Conservation (phyloP, 495 filamentous ascomycete species). For the Tuber brumale region DNA sequence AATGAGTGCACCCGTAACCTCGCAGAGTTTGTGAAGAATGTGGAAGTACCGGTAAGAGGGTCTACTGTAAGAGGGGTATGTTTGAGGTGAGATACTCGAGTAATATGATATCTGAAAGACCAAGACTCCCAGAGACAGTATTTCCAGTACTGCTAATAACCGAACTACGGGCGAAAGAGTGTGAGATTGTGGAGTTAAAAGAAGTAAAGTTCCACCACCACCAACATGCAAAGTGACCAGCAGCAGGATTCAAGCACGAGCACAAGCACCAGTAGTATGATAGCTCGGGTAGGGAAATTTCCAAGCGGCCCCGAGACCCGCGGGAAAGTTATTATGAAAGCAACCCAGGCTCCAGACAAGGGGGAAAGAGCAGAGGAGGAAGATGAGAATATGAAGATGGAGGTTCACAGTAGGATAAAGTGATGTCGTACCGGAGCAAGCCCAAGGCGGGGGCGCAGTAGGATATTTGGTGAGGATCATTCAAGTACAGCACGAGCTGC, state of each 20-base stretch:
- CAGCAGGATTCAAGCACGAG: not conserved
- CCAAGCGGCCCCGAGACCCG: not conserved
- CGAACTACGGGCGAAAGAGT: not conserved
- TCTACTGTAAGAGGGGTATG: not conserved
- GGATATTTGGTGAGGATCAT: not conserved
- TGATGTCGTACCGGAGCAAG: not conserved
- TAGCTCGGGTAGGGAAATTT: not conserved
- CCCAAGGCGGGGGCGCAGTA: not conserved
- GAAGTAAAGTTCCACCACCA: not conserved
- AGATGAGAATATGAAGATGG: not conserved
- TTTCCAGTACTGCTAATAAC: not conserved
- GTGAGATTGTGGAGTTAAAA: not conserved
- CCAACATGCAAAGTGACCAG: slow-evolving; percentile 1
- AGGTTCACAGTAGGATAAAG: not conserved
- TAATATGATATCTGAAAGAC: not conserved
- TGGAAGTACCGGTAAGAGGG: not conserved
- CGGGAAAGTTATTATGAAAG: slow-evolving; percentile 1
- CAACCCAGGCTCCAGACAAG: not conserved
- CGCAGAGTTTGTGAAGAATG: not conserved
- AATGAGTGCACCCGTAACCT: not conserved
- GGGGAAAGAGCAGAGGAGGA: not conserved
- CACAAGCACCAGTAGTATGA: not conserved
- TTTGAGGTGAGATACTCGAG: not conserved
- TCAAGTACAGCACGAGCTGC: not conserved
- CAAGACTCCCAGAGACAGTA: not conserved